A percentile compares a stretch with the other conserved stretches of the same genome.
These are phyloP conservation scores for Houttuynia cordata DNA, from an alignment of 164 flowering plant species.

Conservation along the genomic window DNA sequence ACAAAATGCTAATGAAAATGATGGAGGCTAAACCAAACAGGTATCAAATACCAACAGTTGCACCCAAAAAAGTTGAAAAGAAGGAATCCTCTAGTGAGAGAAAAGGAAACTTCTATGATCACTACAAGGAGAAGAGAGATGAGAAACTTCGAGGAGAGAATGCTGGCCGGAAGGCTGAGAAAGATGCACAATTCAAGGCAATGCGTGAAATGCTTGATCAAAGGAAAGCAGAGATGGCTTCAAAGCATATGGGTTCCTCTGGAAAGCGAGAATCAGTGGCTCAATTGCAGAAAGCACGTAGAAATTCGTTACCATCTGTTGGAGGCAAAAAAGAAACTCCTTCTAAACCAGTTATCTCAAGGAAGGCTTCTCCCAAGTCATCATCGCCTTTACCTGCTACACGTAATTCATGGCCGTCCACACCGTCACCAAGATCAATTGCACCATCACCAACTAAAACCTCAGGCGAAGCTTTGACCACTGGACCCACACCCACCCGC, in stretches of 20 bases:
- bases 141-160: conserved; percentile 49
- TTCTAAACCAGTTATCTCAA: conserved; percentile 31
- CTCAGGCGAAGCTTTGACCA: conserved; percentile 20
- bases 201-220: conserved; percentile 40
- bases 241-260: conserved; percentile 14
- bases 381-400: conserved; percentile 38
- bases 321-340: conserved; percentile 33
- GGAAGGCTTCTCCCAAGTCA: conserved; percentile 37
- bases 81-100: conserved; percentile 25
- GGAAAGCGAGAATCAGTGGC: conserved; percentile 22
- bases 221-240: conserved; percentile 39
- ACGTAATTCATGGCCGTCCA: conserved; percentile 70
- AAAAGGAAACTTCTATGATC: conserved; percentile 45
- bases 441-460: conserved; percentile 35
- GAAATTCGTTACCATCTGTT: conserved; percentile 24
- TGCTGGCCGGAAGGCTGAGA: conserved; percentile 43
- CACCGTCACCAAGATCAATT: conserved; percentile 38
- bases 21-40: conserved; percentile 39
- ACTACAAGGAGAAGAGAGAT: conserved; percentile 62
- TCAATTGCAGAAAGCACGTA: conserved; percentile 25
- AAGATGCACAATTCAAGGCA: conserved; percentile 39
- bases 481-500: conserved; percentile 32
- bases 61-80: conserved; percentile 13
- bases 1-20: conserved; percentile 55
- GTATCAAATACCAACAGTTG: conserved; percentile 11